phyloP scores from a whole-genome alignment of 2,329 filamentous ascomycete species.

The Chaetomium sp. region DNA sequence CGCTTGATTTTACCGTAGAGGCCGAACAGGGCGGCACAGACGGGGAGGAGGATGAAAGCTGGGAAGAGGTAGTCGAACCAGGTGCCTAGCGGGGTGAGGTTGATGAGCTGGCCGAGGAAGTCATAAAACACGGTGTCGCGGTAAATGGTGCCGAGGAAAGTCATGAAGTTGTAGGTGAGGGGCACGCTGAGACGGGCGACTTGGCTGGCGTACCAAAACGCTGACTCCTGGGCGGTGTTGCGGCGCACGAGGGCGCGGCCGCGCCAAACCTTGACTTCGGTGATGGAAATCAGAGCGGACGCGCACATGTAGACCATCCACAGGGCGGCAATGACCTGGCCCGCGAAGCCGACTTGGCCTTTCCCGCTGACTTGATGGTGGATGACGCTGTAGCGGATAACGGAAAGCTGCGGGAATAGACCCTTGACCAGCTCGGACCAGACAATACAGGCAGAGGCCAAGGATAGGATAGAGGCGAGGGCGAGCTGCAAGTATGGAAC shows the following conservation, averaged over 20 bases:
- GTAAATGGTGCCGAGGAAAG: slow-evolving; percentile 74
- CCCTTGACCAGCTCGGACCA: slow-evolving; percentile 92
- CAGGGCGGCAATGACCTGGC: slow-evolving; percentile 73
- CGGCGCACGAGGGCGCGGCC: slow-evolving; percentile 83
- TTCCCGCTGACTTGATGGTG: slow-evolving; percentile 66
- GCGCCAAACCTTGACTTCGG: slow-evolving; percentile 95
- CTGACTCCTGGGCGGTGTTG: slow-evolving; percentile 87
- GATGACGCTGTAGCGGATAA: slow-evolving; percentile 61
- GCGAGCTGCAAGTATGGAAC: slow-evolving; percentile 61
- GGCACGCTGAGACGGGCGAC: slow-evolving; percentile 90
- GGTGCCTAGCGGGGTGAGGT: slow-evolving; percentile 72
- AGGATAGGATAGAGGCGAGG: slow-evolving; percentile 59
- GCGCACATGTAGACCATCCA: slow-evolving; percentile 98
- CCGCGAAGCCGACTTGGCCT: slow-evolving; percentile 75
- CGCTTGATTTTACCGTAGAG: slow-evolving; percentile 77
- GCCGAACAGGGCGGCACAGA: slow-evolving; percentile 79
- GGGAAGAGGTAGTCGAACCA: slow-evolving; percentile 89
- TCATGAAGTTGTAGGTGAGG: slow-evolving; percentile 92
- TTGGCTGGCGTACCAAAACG: slow-evolving; percentile 92
- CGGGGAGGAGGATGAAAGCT: slow-evolving; percentile 77
- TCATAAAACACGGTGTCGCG: slow-evolving; percentile 75
- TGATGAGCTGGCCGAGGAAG: slow-evolving; percentile 77
- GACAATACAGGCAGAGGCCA: slow-evolving; percentile 75
- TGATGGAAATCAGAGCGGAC: slow-evolving; percentile 79
- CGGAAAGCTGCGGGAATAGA: slow-evolving; percentile 68